Base-by-base conservation (phyloP, 495 filamentous ascomycete genomes). In the Hapsidospora chrysogenum region DNA sequence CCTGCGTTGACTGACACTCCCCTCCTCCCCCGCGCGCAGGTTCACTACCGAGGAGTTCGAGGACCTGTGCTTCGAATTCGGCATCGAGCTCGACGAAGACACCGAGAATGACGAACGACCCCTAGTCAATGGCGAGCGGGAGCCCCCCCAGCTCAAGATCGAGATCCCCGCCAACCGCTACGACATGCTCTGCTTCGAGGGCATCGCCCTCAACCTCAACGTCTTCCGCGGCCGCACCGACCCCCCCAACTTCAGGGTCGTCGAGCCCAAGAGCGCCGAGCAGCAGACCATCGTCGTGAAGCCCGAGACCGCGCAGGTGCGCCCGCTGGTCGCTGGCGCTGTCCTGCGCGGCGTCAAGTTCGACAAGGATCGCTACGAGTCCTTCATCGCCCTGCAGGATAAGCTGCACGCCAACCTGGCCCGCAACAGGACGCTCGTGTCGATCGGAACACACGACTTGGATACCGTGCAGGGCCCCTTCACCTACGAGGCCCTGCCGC, bases 101-200 rank as follows among this genome's bases (percentile, higher is more conserved):
- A 92, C 84, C 25, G 76, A 83, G 30, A 64, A 83, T 51, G 60
- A 65, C 35, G 69, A 79, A 38, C 70, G 80, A 33, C 80, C 80
- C 19, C 70, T 77, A 33, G 69, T 79, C 41, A 66, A 82, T 53
- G 78, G 78, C 50, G 68, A 76, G 44, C 79, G 93, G 56, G 83
- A 92, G 59, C 70, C 82, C 4, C 78, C 92, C 31, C 79, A 96
- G 60, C 70, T 96, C 50, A 93, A 92, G 68, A 96, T 99, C 51
- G 89, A 99, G 56, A 92, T 99, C 51, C 89, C 89, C 41, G 89
- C 89, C 43, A 99, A 99, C 56, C 74, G 87, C 69, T 96, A 96
- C 74, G 89, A 99, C 49, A 78, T 96, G 74, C 74, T 99, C 19
- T 99, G 89, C 52, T 93, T 95, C 60, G 89, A 99, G 59, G 89